Evolutionary conservation across 108 stramenopile genomes (phyloP), one percentile per base, ranked within the genome.

Genomic region (Asterionellopsis glacialis): DNA sequence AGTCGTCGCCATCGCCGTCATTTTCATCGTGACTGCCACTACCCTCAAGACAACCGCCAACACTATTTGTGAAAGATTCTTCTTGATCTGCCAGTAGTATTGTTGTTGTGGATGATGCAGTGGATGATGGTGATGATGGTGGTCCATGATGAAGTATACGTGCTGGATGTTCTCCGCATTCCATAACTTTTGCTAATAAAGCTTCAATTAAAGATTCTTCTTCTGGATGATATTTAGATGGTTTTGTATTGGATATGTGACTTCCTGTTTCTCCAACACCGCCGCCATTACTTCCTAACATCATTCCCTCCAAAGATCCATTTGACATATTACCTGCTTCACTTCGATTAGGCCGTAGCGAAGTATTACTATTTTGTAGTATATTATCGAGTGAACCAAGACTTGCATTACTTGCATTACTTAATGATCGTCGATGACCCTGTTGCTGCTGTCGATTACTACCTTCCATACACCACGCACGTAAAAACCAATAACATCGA

Each of bases 401-500:
- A 48, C 47, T 48, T 48, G 47, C 21, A 48, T 48, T 48, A 21
- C 47, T 48, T 1, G 47, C 43, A 11, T 11, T 14, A 44, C 14
- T 14, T 13, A 14, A 16, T 7, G 47, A 21, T 16, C 21, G 16
- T 48, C 9, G 47, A 48, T 48, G 21, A 16, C 9, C 45, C 12
- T 18, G 45, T 41, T 40, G 47, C 45, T n/a, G 13, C 14, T 5
- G 43, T 50, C n/a, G n/a, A n/a, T n/a, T n/a, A n/a, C n/a, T n/a
- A n/a, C 47, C 76, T 70, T 80, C 75, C 33, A 88, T 70, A 51
- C 80, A 84, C 93, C 93, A 94, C 11, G 87, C 85, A 33, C 88
- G 44, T 45, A 94, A 59, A 59, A 90, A 90, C 93, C 93, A 94
- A 59, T 82, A 94, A 56, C 88, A 90, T 45, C 83, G 73, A 63